These are phyloP conservation scores for Fraxinus dipetala DNA, from an alignment of 305 asterid genomes.

Conservation along the genomic window DNA sequence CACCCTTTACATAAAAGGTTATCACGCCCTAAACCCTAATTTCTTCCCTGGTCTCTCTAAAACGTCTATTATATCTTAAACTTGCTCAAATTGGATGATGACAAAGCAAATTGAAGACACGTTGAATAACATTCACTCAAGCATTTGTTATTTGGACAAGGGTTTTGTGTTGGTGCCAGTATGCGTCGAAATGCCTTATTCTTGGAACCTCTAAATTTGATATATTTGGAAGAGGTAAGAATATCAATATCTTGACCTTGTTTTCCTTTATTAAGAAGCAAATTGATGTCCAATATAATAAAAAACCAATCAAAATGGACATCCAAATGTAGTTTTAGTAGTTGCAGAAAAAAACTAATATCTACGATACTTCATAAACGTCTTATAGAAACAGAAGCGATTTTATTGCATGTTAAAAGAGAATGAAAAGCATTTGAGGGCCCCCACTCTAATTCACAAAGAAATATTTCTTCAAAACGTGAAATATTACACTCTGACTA, in stretches of 20 bases:
- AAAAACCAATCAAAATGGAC: not conserved
- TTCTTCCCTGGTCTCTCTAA: not conserved
- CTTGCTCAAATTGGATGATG: not conserved
- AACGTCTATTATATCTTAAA: not conserved
- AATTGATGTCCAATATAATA: not conserved
- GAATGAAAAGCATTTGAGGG: not conserved
- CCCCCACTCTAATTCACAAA: not conserved
- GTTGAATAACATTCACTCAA: not conserved
- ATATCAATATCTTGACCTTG: not conserved
- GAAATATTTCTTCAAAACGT: not conserved
- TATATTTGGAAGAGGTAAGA: not conserved
- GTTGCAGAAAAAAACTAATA: not conserved
- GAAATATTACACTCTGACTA: not conserved
- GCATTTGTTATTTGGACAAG: not conserved
- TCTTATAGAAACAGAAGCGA: not conserved
- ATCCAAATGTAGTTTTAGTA: not conserved
- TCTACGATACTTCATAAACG: not conserved
- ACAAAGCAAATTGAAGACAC: not conserved
- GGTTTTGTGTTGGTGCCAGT: not conserved
- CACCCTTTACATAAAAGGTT: not conserved
- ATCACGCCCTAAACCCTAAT: not conserved
- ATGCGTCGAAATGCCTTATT: not conserved
- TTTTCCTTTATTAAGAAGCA: not conserved
- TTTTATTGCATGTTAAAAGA: not conserved
- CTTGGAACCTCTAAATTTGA: not conserved